Percentiles rank a stretch among this genome's conserved stretches.
phyloP scores from a whole-genome alignment of 345 rosid species.

The Eucalyptus victrix region DNA sequence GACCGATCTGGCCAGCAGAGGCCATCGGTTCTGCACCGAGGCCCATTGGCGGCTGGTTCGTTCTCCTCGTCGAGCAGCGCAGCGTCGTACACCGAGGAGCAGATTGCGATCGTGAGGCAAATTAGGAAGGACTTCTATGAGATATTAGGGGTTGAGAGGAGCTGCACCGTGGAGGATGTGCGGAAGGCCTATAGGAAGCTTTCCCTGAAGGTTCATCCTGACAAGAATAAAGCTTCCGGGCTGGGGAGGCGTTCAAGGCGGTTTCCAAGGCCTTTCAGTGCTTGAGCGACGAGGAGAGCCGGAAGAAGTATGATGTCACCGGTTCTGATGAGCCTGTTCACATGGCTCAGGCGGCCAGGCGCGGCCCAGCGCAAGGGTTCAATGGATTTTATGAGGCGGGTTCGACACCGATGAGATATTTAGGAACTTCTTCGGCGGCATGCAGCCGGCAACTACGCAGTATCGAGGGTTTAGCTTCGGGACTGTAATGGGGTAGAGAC shows the following conservation, averaged over 20 bases:
- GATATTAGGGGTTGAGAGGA: conserved; percentile 58
- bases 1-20: neutral
- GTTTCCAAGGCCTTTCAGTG: conserved; percentile 92
- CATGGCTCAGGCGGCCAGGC: conserved; percentile 29
- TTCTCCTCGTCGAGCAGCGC: neutral
- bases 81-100: conserved; percentile 55
- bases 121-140: conserved; percentile 82
- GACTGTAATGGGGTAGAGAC: conserved; percentile 42
- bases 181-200: conserved; percentile 78
- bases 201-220: conserved; percentile 87
- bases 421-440: conserved; percentile 84
- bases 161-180: conserved; percentile 67
- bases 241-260: conserved; percentile 83
- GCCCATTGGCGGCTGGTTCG: conserved; percentile 6
- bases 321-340: conserved; percentile 75
- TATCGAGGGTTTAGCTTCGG: conserved; percentile 66
- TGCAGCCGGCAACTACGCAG: conserved; percentile 58
- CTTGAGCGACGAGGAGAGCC: conserved; percentile 55
- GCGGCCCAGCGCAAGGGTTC: conserved; percentile 20
- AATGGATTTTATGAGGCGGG: conserved; percentile 56
- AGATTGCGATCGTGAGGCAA: conserved; percentile 53
- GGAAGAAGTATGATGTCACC: conserved; percentile 59
- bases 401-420: conserved; percentile 90
- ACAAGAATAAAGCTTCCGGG: conserved; percentile 86
- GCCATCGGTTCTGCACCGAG: conserved; percentile 48